These are phyloP conservation scores for Datisca glomerata DNA, from an alignment of 306 rosid species.

Conservation along the genomic window DNA sequence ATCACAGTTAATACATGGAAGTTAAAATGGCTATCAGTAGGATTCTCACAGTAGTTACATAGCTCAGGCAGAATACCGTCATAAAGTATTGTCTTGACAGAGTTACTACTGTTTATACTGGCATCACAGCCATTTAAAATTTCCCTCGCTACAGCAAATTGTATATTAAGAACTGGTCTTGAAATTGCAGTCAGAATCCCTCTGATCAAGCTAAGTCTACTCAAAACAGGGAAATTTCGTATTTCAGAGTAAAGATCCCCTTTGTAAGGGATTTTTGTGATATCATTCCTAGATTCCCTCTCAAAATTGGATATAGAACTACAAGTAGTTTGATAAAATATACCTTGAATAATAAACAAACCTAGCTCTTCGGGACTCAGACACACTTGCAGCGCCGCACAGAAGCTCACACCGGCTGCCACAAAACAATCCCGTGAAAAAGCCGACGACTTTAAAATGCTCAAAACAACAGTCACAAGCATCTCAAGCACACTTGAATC, in stretches of 20 bases:
- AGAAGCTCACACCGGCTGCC: conserved; percentile 87
- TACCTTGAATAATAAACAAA: conserved; percentile 43
- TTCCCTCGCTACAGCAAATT: conserved; percentile 17
- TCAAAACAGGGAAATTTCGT: conserved; percentile 37
- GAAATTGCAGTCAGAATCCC: conserved; percentile 87
- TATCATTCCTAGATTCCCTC: conserved; percentile 21
- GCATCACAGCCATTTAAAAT: conserved; percentile 18
- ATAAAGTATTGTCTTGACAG: conserved; percentile 53
- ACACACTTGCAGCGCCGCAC: conserved; percentile 70
- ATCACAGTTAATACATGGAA: conserved; percentile 85
- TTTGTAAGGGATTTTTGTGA: conserved; percentile 44
- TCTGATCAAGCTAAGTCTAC: conserved; percentile 80
- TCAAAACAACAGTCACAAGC: conserved; percentile 37
- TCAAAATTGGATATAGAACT: conserved; percentile 16
- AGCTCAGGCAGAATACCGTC: conserved; percentile 91
- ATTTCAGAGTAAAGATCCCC: conserved; percentile 41
- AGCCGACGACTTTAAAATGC: conserved; percentile 45
- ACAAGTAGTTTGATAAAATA: conserved; percentile 28
- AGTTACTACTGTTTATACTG: conserved; percentile 8
- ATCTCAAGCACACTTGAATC: conserved; percentile 34
- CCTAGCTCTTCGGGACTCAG: conserved; percentile 59
- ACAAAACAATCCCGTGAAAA: conserved; percentile 85
- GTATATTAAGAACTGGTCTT: conserved; percentile 62
- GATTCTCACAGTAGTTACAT: conserved; percentile 79
- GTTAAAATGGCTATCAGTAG: conserved; percentile 81